These are phyloP conservation scores for Pelagophyceae sp. DNA, from an alignment of 352 stramenopile species.

Conservation along the genomic window DNA sequence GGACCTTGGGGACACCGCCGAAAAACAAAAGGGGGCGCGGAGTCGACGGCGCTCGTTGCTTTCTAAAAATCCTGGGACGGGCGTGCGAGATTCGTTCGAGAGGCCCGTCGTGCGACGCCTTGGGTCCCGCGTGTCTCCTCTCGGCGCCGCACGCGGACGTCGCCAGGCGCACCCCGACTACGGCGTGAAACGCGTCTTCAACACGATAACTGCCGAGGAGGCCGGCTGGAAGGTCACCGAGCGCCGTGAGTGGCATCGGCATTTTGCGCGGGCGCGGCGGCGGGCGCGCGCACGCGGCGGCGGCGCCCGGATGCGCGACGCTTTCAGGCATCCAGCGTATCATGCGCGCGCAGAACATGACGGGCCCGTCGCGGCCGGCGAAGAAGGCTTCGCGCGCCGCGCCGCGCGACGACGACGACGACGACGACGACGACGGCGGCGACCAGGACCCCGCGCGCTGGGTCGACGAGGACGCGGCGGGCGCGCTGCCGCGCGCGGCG, in stretches of 20 bases:
- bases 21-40: too few species aligned
- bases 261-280: neutral
- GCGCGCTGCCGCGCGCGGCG: neutral
- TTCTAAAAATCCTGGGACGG: too few species aligned
- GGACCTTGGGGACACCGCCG: too few species aligned
- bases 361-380: too few species aligned
- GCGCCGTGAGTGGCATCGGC: neutral
- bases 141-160: too few species aligned
- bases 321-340: neutral
- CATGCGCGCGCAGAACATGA: neutral
- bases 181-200: conserved; percentile 13
- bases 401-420: neutral
- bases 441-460: neutral
- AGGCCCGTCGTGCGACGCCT: too few species aligned
- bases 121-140: too few species aligned
- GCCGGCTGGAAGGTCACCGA: neutral
- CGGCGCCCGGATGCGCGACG: too few species aligned
- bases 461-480: neutral
- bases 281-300: too few species aligned
- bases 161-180: conserved; percentile 5
- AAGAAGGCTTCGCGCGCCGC: neutral
- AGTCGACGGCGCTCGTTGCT: too few species aligned
- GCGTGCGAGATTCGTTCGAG: too few species aligned
- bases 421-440: too few species aligned
- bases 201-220: neutral